phyloP scores from a whole-genome alignment of 495 filamentous ascomycete genomes.

The Lasiosphaeria ovina region DNA sequence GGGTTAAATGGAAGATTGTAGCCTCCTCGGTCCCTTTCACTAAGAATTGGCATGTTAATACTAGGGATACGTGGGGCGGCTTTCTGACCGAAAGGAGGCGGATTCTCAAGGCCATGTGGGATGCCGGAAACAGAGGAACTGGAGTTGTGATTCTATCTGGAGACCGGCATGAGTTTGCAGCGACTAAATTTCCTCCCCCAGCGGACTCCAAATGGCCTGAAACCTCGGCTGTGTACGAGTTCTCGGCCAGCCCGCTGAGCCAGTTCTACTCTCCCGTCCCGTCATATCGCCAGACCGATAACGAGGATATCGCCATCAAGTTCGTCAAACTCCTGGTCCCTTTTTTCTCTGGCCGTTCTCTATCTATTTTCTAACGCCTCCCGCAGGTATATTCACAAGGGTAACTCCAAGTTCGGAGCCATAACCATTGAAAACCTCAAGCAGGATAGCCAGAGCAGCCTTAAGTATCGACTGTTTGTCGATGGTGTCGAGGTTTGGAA shows the following conservation, averaged over 20 bases:
- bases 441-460: conserved; percentile 55
- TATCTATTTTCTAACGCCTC: not conserved
- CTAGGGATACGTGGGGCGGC: conserved; percentile 86
- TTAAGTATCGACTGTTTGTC: conserved; percentile 80
- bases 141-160: conserved; percentile 85
- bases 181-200: conserved; percentile 82
- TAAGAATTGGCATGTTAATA: conserved; percentile 88
- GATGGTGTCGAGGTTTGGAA: conserved; percentile 79
- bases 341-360: not conserved
- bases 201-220: conserved; percentile 53
- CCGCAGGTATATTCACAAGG: conserved; percentile 71
- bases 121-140: conserved; percentile 63
- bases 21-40: conserved; percentile 89
- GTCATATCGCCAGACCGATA: conserved; percentile 75
- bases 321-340: conserved; percentile 60
- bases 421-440: conserved; percentile 73
- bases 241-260: conserved; percentile 80
- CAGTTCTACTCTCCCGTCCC: conserved; percentile 91
- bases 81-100: conserved; percentile 74
- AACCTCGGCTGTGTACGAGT: conserved; percentile 72
- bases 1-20: conserved; percentile 91
- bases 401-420: conserved; percentile 87
- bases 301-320: conserved; percentile 77
- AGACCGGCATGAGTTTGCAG: conserved; percentile 92
- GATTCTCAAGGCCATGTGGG: conserved; percentile 91